Evolutionary conservation across 2,329 filamentous ascomycete species (phyloP).

Genomic region (Diaporthe sp.): DNA sequence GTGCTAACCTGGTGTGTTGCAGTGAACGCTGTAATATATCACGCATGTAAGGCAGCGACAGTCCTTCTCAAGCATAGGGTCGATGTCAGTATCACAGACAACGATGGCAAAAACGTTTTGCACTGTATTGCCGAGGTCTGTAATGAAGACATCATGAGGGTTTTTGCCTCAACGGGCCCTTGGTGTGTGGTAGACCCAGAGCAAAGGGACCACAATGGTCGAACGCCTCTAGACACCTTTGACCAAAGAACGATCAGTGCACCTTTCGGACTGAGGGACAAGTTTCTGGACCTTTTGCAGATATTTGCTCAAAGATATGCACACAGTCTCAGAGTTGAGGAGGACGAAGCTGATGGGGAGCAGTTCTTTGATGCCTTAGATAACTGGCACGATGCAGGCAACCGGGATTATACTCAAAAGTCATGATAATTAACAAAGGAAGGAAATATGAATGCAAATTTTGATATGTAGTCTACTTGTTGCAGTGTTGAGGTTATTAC

Average conservation of each 20-base stretch:
- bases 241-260: neutral
- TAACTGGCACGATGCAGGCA: neutral
- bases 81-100: neutral
- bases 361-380: slow-evolving; percentile 17
- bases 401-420: neutral
- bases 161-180: neutral
- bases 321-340: neutral
- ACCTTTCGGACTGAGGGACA: neutral
- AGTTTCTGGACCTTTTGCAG: neutral
- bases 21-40: slow-evolving; percentile 18
- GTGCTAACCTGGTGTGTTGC: neutral
- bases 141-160: neutral
- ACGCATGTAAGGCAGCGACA: neutral
- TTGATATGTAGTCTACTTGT: neutral
- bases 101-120: neutral
- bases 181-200: neutral
- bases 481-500: neutral
- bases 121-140: slow-evolving; percentile 6
- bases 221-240: neutral
- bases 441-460: neutral
- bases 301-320: neutral
- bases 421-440: no score
- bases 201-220: neutral
- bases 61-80: neutral
- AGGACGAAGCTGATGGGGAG: neutral